Base-by-base conservation (phyloP, 2,329 filamentous ascomycete genomes). In the Trichoderma breve region DNA sequence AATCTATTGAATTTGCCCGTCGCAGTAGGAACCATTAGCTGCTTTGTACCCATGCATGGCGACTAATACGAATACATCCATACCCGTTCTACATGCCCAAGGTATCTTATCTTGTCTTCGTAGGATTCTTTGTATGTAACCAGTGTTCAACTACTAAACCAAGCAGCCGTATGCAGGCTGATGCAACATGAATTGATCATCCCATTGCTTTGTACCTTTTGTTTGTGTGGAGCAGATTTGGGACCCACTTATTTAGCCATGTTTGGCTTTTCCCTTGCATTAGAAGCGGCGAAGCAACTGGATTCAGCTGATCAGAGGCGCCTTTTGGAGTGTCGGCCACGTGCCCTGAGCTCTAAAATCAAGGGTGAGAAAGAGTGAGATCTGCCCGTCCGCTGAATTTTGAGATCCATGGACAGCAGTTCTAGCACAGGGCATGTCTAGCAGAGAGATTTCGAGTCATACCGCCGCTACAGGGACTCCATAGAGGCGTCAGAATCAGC, bases 201-300 rank as follows among this genome's bases (percentile, higher is more conserved):
- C 47, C 21, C 47, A 53, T 53, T 24, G 47, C 47, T 7, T 43
- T 53, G 47, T 53, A 39, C 51, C 57, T 43, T 67, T 57, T 34
- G 57, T 69, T 58, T 62, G 57, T 53, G 64, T 70, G 55, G 55
- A 61, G 67, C 67, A 24, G 67, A 28, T 62, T 24, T 28, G 1
- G 6, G 67, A 1, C 30, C 67, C 67, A 51, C 39, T 53, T 53
- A 36, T 61, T 61, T 51, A 18, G 43, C 12, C 67, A 15, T 61
- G 28, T 51, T 70, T 58, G 67, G 57, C 57, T 60, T 70, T 70
- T 70, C 67, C 67, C 67, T 70, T 70, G 67, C 67, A 70, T 60
- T 47, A 69, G 39, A 36, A 34, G 28, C n/a, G 28, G 21, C 55
- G n/a, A 47, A 61, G 67, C 67, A 24, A 57, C 32, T 68, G 26